These are phyloP conservation scores for Debaryomycetaceae sp. DNA, from an alignment of 1,139 yeast genomes.

Conservation along the genomic window DNA sequence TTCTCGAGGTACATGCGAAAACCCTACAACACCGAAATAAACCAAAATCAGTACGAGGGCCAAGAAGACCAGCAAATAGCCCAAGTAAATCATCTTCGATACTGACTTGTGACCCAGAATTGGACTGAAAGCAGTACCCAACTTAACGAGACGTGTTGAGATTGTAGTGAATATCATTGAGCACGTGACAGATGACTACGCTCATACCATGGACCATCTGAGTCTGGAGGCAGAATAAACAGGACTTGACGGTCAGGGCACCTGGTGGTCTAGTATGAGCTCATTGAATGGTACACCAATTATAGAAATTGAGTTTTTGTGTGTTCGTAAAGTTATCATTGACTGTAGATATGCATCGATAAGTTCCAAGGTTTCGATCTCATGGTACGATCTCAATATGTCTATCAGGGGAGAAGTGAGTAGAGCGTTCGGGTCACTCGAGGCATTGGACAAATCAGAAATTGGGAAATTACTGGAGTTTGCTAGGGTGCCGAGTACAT, in stretches of 20 bases:
- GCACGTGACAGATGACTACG: too few relatives aligned
- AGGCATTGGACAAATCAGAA: too few relatives aligned
- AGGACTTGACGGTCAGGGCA: too few relatives aligned
- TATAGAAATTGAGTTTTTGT: too few relatives aligned
- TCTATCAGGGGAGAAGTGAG: not conserved
- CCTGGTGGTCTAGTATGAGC: not conserved
- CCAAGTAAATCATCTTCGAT: not conserved
- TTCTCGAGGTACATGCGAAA: constrained; percentile 65
- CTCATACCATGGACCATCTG: too few relatives aligned
- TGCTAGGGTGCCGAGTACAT: not conserved
- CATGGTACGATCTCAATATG: not conserved
- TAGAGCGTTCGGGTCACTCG: too few relatives aligned
- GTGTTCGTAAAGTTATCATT: not conserved
- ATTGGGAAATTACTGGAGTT: too few relatives aligned
- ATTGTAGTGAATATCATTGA: not conserved
- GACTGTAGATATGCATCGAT: not conserved
- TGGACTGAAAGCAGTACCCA: not conserved
- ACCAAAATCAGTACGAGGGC: constrained; percentile 8
- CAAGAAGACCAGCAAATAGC: not conserved
- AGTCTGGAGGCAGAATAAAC: too few relatives aligned
- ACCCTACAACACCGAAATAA: constrained; percentile 41
- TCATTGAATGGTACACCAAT: not conserved
- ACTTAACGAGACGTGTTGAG: not conserved
- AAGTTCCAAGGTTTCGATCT: not conserved
- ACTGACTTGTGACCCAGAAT: not conserved